phyloP scores from a whole-genome alignment of 2,329 filamentous ascomycete genomes.

The Aureobasidium melanogenum region DNA sequence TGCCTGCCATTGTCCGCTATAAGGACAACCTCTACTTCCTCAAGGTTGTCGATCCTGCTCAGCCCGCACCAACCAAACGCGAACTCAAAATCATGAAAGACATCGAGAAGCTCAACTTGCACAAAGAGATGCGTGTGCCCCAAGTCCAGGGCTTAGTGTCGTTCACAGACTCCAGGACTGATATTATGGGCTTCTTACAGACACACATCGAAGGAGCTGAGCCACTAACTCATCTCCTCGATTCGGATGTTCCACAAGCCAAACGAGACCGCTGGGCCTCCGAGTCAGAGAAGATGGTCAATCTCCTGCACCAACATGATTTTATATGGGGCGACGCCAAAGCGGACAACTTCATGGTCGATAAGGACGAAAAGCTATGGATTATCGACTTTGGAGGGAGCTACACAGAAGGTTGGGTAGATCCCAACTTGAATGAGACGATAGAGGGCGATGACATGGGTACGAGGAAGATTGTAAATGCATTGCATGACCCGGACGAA shows the following conservation, averaged over 20 bases:
- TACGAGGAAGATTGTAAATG: slow-evolving; percentile 22
- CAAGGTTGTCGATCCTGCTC: slow-evolving; percentile 24
- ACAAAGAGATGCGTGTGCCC: slow-evolving; percentile 23
- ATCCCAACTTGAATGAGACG: slow-evolving; percentile 1
- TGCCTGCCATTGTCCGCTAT: slow-evolving; percentile 22
- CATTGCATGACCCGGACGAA: slow-evolving; percentile 21
- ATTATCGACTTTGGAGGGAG: slow-evolving; percentile 8
- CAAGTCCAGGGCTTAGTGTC: slow-evolving; percentile 23
- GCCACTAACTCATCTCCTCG: slow-evolving; percentile 25
- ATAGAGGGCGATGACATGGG: slow-evolving; percentile 18
- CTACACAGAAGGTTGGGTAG: slow-evolving; percentile 2
- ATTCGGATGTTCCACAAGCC: slow-evolving; percentile 21
- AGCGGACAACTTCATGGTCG: slow-evolving; percentile 32
- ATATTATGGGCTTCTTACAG: slow-evolving; percentile 27
- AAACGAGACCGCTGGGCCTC: slow-evolving; percentile 24
- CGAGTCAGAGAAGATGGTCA: slow-evolving; percentile 15
- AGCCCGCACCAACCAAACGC: slow-evolving; percentile 25
- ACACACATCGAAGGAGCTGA: slow-evolving; percentile 24
- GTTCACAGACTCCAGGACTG: slow-evolving; percentile 11
- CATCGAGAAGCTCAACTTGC: slow-evolving; percentile 21
- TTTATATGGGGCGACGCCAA: slow-evolving; percentile 34
- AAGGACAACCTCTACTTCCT: slow-evolving; percentile 21
- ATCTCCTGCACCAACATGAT: slow-evolving; percentile 21
- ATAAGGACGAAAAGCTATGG: background rate
- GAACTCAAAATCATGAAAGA: slow-evolving; percentile 24